These are phyloP conservation scores for Ophiocytium majus DNA, from an alignment of 352 stramenopile species.

Conservation along the genomic window DNA sequence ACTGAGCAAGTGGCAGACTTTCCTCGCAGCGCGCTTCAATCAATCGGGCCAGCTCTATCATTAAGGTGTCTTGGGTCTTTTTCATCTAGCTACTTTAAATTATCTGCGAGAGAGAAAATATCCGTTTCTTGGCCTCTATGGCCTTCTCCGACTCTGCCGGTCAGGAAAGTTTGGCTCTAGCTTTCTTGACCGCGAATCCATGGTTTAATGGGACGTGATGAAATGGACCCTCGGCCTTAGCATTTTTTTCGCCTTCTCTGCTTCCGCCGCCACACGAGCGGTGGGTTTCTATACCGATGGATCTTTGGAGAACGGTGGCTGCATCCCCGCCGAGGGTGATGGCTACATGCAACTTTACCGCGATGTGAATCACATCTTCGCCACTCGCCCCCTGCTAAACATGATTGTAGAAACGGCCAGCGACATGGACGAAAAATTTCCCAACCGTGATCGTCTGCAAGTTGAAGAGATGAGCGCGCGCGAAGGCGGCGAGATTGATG, in stretches of 20 bases:
- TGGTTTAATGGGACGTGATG: neutral
- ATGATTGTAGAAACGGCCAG: neutral
- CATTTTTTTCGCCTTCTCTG: neutral
- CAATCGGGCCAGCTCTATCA: too few species aligned
- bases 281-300: neutral
- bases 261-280: neutral
- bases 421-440: slow-evolving; percentile 4
- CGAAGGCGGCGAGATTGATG: neutral
- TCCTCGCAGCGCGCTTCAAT: too few species aligned
- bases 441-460: neutral
- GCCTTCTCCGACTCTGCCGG: too few species aligned
- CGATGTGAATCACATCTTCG: neutral
- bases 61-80: too few species aligned
- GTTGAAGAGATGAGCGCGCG: neutral
- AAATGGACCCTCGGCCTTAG: neutral
- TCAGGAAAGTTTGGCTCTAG: too few species aligned
- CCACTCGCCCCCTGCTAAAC: neutral
- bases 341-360: neutral
- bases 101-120: too few species aligned
- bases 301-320: neutral
- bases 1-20: too few species aligned
- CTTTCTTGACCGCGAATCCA: too few species aligned
- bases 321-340: neutral
- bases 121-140: too few species aligned
- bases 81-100: too few species aligned